Base-by-base conservation (phyloP, 495 filamentous ascomycete species). In the Penicillium coprophilum region DNA sequence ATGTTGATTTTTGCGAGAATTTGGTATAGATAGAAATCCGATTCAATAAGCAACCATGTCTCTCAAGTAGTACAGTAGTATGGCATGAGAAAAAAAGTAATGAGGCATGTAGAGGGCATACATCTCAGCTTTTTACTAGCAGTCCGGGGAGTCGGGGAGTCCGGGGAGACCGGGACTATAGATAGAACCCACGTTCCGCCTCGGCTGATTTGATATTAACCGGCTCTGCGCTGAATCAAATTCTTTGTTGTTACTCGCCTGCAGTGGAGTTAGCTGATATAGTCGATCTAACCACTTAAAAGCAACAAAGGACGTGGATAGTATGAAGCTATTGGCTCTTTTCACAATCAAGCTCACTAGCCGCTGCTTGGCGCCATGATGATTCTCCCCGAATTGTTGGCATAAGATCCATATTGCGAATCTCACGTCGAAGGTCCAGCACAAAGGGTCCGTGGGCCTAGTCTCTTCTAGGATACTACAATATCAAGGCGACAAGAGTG, bases 341-440 rank as follows among this genome's bases (percentile, higher is more conserved):
- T 57, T 50, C 54, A 50, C 59, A 61, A 50, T 20, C 30, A 46
- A 45, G 47, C 47, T 38, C 20, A 9, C 31, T 50, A 39, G 31
- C 34, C 13, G 32, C 19, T 27, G 48, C 48, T 50, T 50, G 47
- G 47, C 32, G 23, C 23, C 5, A 24, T 24, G 23, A 24, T 24
- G 23, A 2, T 24, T 24, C 23, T 24, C 23, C 23, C 23, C 23
- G 23, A 5, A 24, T 24, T 24, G 23, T 5, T 24, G 23, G 5
- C 23, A 24, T n/a, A n/a, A n/a, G 23, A 24, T 24, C 23, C 23
- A n/a, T n/a, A n/a, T n/a, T n/a, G n/a, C n/a, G n/a, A n/a, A n/a
- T n/a, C n/a, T n/a, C n/a, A n/a, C n/a, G n/a, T n/a, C n/a, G n/a
- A n/a, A n/a, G n/a, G n/a, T n/a, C n/a, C n/a, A n/a, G n/a, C n/a